Base-by-base conservation (phyloP, 371 early-diverging fungal genomes). In the Haplosporangium sp. region DNA sequence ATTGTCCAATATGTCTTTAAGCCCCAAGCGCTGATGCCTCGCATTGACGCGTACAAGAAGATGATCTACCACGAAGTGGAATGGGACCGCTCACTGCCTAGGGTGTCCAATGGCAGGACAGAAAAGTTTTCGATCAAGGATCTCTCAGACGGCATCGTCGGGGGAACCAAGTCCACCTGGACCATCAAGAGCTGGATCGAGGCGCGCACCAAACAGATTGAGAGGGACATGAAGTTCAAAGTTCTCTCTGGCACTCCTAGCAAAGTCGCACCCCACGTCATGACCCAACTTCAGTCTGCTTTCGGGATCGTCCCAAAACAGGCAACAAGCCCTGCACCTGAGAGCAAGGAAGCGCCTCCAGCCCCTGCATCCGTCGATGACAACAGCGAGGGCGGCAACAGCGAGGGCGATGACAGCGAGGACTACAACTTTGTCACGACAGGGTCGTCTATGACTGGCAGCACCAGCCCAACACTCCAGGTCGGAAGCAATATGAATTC, bases 1-100 rank as follows among this genome's bases (percentile, higher is more conserved):
- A 60, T 83, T 36, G 74, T 85, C 58, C 84, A 83, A 55, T 75
- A 82, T 14, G 82, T 85, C 64, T 86, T 84, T 70, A 86, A 86
- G 56, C 82, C 85, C 21, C 73, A 81, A 8, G 80, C 83, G 16
- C 54, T 84, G 40, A 61, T 67, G 14, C 82, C 86, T 12, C 74
- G 83, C 10, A 65, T 86, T 20, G 57, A 82, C 29, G 85, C 80
- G 14, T 84, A 84, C 83, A 73, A 64, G 11, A 48, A 73, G 16
- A 84, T 86, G 85, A 67, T 86, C 55, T 40, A 59, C 9, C 80
- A 85, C 66, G 86, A 86, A 59, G 76, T 85, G 47, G 73, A 67
- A 36, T 86, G 86, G 86, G 82, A 83, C 62, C 71, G 81, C 23
- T 50, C 75, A 12, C 61, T 84, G 11, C 62, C 72, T 5, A 59